Percentiles rank a stretch among this genome's conserved stretches.
These are phyloP conservation scores for Gastrodia elata DNA, from an alignment of 106 monocot species.

Conservation along the genomic window DNA sequence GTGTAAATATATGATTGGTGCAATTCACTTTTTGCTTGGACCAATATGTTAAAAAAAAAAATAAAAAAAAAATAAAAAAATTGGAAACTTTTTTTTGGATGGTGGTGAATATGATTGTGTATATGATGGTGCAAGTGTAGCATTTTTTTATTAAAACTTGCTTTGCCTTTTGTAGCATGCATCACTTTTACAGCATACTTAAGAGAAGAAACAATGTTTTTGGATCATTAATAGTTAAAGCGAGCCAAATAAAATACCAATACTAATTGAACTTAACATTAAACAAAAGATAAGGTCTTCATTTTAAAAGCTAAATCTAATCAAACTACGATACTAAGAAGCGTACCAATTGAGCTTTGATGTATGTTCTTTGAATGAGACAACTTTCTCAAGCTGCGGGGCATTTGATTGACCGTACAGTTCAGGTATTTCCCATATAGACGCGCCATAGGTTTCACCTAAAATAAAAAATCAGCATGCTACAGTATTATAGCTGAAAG, in stretches of 20 bases:
- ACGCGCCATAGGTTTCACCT: constrained; percentile 90
- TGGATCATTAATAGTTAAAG: not conserved
- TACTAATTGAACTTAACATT: not conserved
- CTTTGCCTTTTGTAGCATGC: not conserved
- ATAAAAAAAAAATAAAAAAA: no score
- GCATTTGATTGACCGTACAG: constrained; percentile 67
- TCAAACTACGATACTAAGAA: not conserved
- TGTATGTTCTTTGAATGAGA: constrained; percentile 64
- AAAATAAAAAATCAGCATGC: not conserved
- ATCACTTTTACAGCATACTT: not conserved
- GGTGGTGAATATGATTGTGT: no score
- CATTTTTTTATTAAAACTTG: not conserved
- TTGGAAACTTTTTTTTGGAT: no score
- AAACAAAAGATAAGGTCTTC: not conserved
- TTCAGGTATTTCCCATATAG: constrained; percentile 84
- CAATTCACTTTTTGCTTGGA: no score
- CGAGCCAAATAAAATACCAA: not conserved
- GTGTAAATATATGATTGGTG: no score
- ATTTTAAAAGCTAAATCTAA: not conserved
- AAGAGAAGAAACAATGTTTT: not conserved
- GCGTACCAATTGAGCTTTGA: constrained; percentile 72
- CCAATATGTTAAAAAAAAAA: no score
- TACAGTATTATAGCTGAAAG: not conserved
- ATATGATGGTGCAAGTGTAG: no score
- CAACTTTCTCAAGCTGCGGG: constrained; percentile 67